Percentiles rank a stretch among this genome's conserved stretches.
These are phyloP conservation scores for Fusarium sp. DNA, from an alignment of 2,329 filamentous ascomycete species.

Conservation along the genomic window DNA sequence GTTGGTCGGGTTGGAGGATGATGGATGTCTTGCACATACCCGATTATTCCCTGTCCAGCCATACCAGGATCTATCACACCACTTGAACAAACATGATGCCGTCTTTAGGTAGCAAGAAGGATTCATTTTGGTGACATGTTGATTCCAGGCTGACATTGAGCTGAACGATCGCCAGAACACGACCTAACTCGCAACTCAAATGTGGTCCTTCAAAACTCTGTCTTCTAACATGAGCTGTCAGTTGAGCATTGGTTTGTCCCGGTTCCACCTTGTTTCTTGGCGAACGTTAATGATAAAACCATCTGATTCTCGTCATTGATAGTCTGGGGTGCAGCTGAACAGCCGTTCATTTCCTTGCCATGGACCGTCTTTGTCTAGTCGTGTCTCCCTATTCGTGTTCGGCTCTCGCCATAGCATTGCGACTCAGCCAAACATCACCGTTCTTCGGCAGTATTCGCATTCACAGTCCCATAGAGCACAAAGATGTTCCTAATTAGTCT, in stretches of 20 bases:
- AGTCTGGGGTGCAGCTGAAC: background rate
- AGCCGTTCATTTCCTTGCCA: background rate
- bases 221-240: background rate
- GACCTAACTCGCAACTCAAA: background rate
- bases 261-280: background rate
- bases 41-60: slow-evolving; percentile 1
- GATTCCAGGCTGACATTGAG: background rate
- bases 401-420: background rate
- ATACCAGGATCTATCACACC: slow-evolving; percentile 17
- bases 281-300: background rate
- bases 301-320: background rate
- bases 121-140: background rate
- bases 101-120: background rate
- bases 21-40: background rate
- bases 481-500: background rate
- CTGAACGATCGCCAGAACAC: background rate
- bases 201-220: background rate
- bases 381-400: background rate
- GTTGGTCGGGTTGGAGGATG: background rate
- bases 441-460: background rate
- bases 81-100: slow-evolving; percentile 10
- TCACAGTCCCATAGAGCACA: slow-evolving; percentile 8
- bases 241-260: background rate
- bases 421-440: background rate
- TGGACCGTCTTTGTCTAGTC: background rate